Evolutionary conservation across 1,139 yeast genomes (phyloP).

Genomic region (Taphrina confusa): DNA sequence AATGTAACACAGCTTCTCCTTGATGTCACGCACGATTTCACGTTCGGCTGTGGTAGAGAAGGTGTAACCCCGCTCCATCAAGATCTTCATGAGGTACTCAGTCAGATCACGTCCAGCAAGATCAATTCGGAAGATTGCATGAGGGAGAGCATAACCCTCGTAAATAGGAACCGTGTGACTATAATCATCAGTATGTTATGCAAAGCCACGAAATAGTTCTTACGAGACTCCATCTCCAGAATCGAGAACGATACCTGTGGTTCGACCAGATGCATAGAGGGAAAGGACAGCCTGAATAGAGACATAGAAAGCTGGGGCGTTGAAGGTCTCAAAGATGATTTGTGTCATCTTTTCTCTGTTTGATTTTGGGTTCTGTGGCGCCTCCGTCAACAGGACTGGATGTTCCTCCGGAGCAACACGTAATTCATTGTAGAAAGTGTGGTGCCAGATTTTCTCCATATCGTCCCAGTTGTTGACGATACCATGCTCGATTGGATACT

Average conservation of each 20-base stretch:
- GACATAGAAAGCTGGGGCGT: constrained; percentile 98
- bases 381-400: constrained; percentile 96
- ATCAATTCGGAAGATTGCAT: constrained; percentile 97
- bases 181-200: too few species aligned
- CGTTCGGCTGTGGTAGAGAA: constrained; percentile 99
- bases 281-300: constrained; percentile 98
- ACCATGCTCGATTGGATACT: constrained; percentile 99
- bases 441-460: constrained; percentile 99
- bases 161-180: constrained; percentile 99
- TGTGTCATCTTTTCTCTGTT: constrained; percentile 99
- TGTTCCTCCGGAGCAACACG: constrained; percentile 99
- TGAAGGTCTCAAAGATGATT: constrained; percentile 97
- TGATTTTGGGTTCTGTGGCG: constrained; percentile 98
- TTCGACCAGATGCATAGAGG: constrained; percentile 98
- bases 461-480: constrained; percentile 99
- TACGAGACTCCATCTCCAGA: constrained; percentile 94
- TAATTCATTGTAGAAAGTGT: constrained; percentile 94
- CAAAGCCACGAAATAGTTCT: not conserved
- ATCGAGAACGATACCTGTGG: constrained; percentile 98
- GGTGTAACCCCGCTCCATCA: constrained; percentile 97
- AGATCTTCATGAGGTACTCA: constrained; percentile 96
- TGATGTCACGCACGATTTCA: constrained; percentile 98
- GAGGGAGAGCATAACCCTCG: constrained; percentile 99
- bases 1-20: constrained; percentile 97
- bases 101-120: constrained; percentile 99